Conservation (phyloP, 208 protist genomes). For the Acanthamoeba lenticulata region DNA sequence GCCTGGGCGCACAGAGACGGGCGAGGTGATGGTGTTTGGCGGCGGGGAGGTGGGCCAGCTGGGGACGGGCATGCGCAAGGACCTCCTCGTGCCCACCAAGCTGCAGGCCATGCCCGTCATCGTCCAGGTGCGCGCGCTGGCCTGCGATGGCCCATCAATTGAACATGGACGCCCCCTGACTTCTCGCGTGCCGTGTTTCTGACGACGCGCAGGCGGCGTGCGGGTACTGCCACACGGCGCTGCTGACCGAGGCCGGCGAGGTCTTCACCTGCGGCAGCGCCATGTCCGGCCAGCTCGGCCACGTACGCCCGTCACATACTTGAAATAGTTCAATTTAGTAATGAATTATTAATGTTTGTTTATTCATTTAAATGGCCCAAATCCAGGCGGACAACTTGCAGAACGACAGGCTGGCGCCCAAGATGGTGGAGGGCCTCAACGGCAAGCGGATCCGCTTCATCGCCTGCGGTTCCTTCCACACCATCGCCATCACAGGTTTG, state of each 20-base stretch:
- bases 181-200: background rate
- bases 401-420: background rate
- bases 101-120: background rate
- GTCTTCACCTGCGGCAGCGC: constrained; percentile 35
- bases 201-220: background rate
- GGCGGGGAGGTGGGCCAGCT: constrained; percentile 18
- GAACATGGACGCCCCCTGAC: too few relatives aligned
- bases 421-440: constrained; percentile 19
- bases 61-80: background rate
- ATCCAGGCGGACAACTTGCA: constrained; percentile 7
- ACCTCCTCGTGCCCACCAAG: constrained; percentile 28
- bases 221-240: constrained; percentile 15
- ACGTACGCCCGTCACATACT: background rate
- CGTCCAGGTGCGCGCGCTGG: background rate
- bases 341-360: too few relatives aligned
- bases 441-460: constrained; percentile 36
- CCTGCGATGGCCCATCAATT: too few relatives aligned
- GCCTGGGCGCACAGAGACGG: background rate
- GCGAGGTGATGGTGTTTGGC: constrained; percentile 23
- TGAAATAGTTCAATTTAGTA: too few relatives aligned
- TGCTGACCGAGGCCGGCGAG: constrained; percentile 35
- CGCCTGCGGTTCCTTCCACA: constrained; percentile 41
- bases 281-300: constrained; percentile 33
- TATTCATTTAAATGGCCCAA: too few relatives aligned
- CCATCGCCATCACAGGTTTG: constrained; percentile 11